Conservation (phyloP, 164 flowering plant genomes). For the Umbilicus rupestris region DNA sequence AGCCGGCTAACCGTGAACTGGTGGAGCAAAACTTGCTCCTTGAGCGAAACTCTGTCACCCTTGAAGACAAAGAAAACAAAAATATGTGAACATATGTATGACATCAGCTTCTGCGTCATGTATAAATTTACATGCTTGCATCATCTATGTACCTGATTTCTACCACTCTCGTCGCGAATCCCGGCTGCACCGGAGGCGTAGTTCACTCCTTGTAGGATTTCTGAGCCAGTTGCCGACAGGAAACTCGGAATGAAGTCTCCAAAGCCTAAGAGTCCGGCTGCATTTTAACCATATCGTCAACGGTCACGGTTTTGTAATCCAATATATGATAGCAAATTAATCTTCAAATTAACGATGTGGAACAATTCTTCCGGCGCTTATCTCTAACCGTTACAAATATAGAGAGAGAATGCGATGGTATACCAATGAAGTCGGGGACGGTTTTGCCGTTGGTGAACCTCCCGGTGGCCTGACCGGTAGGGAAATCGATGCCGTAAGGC, state of each 20-base stretch:
- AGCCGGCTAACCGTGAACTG: background rate
- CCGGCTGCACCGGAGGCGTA: constrained; percentile 13
- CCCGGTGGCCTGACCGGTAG: constrained; percentile 27
- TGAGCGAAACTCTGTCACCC: background rate
- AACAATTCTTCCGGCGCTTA: no score
- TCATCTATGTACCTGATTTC: background rate
- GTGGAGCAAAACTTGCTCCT: background rate
- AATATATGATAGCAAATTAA: no score
- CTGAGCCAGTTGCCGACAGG: background rate
- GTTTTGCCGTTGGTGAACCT: constrained; percentile 38
- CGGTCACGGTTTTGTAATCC: no score
- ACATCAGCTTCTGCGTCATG: no score
- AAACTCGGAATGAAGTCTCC: background rate
- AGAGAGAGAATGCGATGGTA: background rate
- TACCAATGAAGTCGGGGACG: constrained; percentile 31
- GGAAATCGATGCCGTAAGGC: constrained; percentile 44
- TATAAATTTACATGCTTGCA: background rate
- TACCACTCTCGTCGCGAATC: constrained; percentile 3
- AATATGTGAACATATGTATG: background rate
- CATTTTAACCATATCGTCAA: no score
- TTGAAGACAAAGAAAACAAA: background rate
- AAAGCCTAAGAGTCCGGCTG: constrained; percentile 8
- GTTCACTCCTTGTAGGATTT: background rate
- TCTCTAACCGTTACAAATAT: no score
- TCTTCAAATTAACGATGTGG: no score